Conservation (phyloP, 2,329 filamentous ascomycete species). For the Clarireedia sp. region DNA sequence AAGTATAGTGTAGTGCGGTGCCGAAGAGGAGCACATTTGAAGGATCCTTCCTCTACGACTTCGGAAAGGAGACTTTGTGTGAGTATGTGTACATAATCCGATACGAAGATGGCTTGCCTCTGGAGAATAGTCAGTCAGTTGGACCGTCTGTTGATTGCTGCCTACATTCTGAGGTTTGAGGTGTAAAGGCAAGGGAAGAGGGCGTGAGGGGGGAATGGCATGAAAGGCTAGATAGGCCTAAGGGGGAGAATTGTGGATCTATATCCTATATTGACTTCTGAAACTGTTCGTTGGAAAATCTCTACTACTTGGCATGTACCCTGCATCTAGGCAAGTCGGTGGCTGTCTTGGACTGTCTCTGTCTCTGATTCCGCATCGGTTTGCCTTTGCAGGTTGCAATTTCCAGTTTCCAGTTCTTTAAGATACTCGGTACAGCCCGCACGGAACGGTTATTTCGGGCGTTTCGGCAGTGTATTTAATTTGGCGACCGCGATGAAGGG, state of each 20-base stretch:
- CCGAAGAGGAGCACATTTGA: neutral
- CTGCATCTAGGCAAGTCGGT: neutral
- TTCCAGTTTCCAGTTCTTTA: neutral
- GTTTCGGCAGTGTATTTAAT: neutral
- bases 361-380: neutral
- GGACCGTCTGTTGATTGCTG: neutral
- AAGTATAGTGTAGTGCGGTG: neutral
- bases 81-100: neutral
- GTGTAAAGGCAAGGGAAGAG: too few species aligned
- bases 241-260: neutral
- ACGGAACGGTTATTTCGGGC: conserved; percentile 6
- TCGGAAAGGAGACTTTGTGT: conserved; percentile 2
- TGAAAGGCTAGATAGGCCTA: neutral
- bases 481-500: neutral
- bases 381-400: neutral
- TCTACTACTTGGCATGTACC: neutral
- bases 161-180: neutral
- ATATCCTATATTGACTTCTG: neutral
- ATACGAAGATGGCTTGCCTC: conserved; percentile 3
- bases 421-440: conserved; percentile 2
- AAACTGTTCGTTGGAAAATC: neutral
- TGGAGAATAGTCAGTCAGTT: neutral
- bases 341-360: neutral
- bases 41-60: conserved; percentile 8
- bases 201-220: neutral